Evolutionary conservation across 1,139 yeast genomes (phyloP), one percentile per base, ranked within the genome.

Genomic region (Spathaspora sp.): DNA sequence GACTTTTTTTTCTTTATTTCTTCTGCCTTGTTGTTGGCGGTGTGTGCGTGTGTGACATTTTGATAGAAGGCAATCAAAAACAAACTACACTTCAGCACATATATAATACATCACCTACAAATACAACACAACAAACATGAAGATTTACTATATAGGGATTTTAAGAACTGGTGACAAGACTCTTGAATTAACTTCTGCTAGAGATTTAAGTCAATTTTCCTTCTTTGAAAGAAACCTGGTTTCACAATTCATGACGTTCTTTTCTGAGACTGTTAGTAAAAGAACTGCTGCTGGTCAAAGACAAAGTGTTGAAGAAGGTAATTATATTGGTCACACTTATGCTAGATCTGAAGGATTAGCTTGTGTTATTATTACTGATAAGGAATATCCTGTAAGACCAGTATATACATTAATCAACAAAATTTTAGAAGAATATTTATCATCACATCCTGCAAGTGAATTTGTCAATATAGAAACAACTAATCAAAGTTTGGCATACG

Each of bases 311-410:
- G 97, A 93, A 65, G 97, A 93, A 66, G 95, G 95, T 43, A 82
- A 80, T 64, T 91, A 91, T 63, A 79, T 89, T 17, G 98, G 97
- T 7, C 99, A 95, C 65, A 93, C 93, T 0, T 93, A 87, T 64
- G 84, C 91, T 23, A 80, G 98, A 55, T 70, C 86, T 29, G 99
- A 95, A 66, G 98, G 98, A 1, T 64, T 93, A 42, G 87, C 96
- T n/a, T 96, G 96, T 53, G 96, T 93, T 25, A 72, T 93, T 50
- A 88, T 95, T 63, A 83, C 96, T 43, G 99, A 93, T 65, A 87
- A 87, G 65, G 97, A 93, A 57, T 93, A 93, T 67, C 99, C 99
- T 2, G 91, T 89, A 17, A 81, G 99, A 63, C 98, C 97, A n/a
- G 99, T 97, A 1, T 93, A 89, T 69, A 86, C 97, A 2, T 74